These are phyloP conservation scores for Epichloe uncinata DNA, from an alignment of 2,329 filamentous ascomycete species.

Conservation along the genomic window DNA sequence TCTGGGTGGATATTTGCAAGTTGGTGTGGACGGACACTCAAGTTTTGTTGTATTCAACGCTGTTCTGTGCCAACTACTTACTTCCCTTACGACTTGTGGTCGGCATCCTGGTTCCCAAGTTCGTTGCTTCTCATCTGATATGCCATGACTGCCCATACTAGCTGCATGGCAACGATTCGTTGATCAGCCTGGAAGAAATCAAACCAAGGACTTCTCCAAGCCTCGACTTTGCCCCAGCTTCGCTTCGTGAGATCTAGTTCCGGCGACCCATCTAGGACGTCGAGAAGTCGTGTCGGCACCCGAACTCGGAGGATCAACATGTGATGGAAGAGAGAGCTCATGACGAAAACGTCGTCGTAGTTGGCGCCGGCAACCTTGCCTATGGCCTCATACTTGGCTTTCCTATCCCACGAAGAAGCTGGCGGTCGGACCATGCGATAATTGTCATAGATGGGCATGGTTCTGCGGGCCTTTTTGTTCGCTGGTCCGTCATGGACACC, in stretches of 20 bases:
- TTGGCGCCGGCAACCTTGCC: slow-evolving; percentile 32
- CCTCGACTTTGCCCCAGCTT: slow-evolving; percentile 39
- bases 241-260: slow-evolving; percentile 20
- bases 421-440: slow-evolving; percentile 50
- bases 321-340: slow-evolving; percentile 50
- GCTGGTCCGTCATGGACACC: slow-evolving; percentile 13
- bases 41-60: background rate
- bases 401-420: slow-evolving; percentile 44
- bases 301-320: slow-evolving; percentile 43
- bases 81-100: background rate
- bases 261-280: slow-evolving; percentile 35
- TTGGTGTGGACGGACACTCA: too few species aligned
- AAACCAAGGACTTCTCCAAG: slow-evolving; percentile 48
- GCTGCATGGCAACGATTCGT: slow-evolving; percentile 40
- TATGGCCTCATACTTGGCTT: slow-evolving; percentile 43
- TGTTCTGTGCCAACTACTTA: background rate
- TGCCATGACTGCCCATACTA: slow-evolving; percentile 46
- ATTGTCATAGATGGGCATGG: slow-evolving; percentile 45
- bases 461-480: slow-evolving; percentile 41
- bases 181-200: slow-evolving; percentile 44
- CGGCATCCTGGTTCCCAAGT: background rate
- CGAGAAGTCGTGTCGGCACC: slow-evolving; percentile 40
- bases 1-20: too few species aligned
- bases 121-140: slow-evolving; percentile 40
- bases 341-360: slow-evolving; percentile 48